Evolutionary conservation across 169 alveolate species (phyloP).

Genomic region (Neospora caninum): DNA sequence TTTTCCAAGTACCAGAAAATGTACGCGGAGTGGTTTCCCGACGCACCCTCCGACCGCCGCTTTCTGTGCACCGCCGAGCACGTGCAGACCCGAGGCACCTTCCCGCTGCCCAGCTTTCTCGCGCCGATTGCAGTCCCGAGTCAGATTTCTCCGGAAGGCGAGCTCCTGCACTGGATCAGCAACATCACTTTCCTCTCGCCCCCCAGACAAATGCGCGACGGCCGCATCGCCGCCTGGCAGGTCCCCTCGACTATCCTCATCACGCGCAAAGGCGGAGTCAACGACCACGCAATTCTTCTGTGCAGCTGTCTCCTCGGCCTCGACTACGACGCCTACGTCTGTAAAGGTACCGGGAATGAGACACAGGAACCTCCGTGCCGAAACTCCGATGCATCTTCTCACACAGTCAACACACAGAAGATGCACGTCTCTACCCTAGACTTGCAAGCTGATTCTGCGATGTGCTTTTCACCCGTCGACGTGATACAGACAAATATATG

Average conservation of each 20-base stretch:
- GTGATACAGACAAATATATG: not conserved
- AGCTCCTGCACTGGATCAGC: slow-evolving; percentile 75
- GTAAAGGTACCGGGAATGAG: no score
- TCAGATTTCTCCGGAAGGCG: slow-evolving; percentile 70
- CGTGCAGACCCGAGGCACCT: slow-evolving; percentile 40
- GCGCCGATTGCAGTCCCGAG: slow-evolving; percentile 77
- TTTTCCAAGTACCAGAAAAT: slow-evolving; percentile 70
- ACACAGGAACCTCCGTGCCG: no score
- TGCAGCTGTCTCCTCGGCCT: slow-evolving; percentile 76
- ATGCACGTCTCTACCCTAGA: no score
- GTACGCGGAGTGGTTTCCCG: slow-evolving; percentile 75
- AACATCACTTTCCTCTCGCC: slow-evolving; percentile 66
- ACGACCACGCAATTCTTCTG: slow-evolving; percentile 78
- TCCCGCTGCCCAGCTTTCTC: slow-evolving; percentile 72
- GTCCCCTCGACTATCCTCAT: slow-evolving; percentile 65
- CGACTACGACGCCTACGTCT: slow-evolving; percentile 77
- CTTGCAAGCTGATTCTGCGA: no score
- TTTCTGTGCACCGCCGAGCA: slow-evolving; percentile 57
- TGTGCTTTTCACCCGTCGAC: no score
- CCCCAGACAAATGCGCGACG: slow-evolving; percentile 58
- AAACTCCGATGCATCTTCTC: no score
- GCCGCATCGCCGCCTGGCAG: slow-evolving; percentile 50
- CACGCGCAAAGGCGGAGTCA: slow-evolving; percentile 73
- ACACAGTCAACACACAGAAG: no score
- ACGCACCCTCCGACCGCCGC: slow-evolving; percentile 67